Evolutionary conservation across 257 asterid species (phyloP).

Genomic region (Capsicum pubescens): DNA sequence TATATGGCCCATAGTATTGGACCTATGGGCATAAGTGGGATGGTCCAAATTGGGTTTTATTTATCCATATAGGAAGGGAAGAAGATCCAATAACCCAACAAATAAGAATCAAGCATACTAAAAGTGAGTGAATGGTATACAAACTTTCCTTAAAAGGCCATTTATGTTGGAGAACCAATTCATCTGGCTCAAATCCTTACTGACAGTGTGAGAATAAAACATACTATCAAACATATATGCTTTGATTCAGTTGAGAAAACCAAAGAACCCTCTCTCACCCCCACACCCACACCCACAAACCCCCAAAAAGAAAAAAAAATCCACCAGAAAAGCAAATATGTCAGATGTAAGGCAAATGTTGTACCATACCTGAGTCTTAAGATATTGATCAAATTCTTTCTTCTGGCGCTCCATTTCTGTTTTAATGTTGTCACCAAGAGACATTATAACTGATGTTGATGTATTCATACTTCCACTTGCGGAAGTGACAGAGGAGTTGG

Average conservation of each 20-base stretch:
- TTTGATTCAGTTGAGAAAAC: neutral
- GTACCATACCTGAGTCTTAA: constrained; percentile 70
- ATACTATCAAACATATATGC: neutral
- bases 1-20: no score
- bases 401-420: constrained; percentile 66
- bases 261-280: neutral
- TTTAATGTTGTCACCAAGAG: constrained; percentile 56
- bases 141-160: neutral
- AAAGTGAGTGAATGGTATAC: neutral
- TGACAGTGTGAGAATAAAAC: neutral
- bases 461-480: constrained; percentile 64
- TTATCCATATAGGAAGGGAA: no score
- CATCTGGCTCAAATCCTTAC: constrained; percentile 17
- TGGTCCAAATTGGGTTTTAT: no score
- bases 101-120: neutral
- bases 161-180: neutral
- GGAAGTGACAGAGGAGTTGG: constrained; percentile 74
- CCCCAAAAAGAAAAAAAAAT: neutral
- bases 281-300: neutral
- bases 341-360: neutral
- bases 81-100: no score
- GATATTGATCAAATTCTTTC: constrained; percentile 64
- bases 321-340: neutral
- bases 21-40: no score
- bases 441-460: constrained; percentile 57